Base-by-base conservation (phyloP, 1,284 basidiomycete species). In the Malassezia caprae region DNA sequence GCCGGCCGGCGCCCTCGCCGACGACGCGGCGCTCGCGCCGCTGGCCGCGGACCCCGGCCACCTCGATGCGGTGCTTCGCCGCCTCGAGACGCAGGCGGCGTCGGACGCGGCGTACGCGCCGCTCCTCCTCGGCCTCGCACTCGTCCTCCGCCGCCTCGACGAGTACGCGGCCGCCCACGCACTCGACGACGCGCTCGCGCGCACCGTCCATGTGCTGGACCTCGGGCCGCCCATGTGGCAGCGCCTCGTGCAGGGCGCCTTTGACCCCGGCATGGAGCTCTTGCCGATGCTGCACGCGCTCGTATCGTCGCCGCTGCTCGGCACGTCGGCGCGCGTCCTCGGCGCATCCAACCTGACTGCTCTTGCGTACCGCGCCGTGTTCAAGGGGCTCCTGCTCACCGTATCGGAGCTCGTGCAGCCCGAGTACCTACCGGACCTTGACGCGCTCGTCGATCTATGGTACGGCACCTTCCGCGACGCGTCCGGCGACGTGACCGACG, bases 71-170 rank as follows among this genome's bases (percentile, higher is more conserved):
- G 59, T 48, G 1, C 85, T 88, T 68, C 78, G 83, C 39, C 75
- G 84, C 15, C 80, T 90, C 44, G 64, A 73, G 41, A 53, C 53
- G 26, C 77, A 70, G 10, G 78, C 10, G 72, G 83, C 61, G 4
- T 43, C 50, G 21, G 79, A 82, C 56, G 80, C 80, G 55, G 81
- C 84, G 58, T 82, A 82, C 62, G 80, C 81, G 0, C 83, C 83
- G 63, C 79, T 83, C 10, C 84, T 85, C 60, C 78, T 89, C 11
- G 83, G 82, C 0, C 90, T 87, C 87, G 79, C 87, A 0, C 85
- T 83, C 67, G 81, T 88, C 0, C 79, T 90, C 2, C 68, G 65
- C 21, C 63, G 69, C 23, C 58, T 76, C 11, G 75, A 74, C 17
- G 58, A 65, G 17, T 23, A 56, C 58, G 39, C 59, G 52, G 8